These are phyloP conservation scores for Dimocarpus longan DNA, from an alignment of 345 rosid species.

Conservation along the genomic window DNA sequence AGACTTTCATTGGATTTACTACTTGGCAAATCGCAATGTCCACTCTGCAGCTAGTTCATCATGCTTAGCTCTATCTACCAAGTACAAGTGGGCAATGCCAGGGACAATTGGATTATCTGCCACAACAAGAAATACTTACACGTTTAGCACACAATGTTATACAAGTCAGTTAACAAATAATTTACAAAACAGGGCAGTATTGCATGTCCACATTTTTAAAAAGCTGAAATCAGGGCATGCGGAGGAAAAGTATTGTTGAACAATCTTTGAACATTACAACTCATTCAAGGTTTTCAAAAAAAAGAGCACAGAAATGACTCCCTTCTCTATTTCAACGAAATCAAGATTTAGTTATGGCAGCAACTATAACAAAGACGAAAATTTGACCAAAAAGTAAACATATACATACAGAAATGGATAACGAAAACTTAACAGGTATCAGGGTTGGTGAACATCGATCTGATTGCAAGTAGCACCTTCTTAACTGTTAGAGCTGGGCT, in stretches of 20 bases:
- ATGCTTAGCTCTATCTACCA: constrained; percentile 74
- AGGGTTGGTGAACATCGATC: constrained; percentile 77
- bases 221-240: no score
- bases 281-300: neutral
- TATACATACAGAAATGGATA: neutral
- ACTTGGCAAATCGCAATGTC: constrained; percentile 89
- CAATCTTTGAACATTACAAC: neutral
- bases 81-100: constrained; percentile 68
- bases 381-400: no score
- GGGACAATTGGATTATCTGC: constrained; percentile 71
- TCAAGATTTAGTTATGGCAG: neutral
- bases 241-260: no score
- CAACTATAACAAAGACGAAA: neutral
- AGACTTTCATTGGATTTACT: constrained; percentile 14
- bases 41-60: constrained; percentile 82
- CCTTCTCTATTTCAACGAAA: neutral
- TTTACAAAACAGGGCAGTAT: neutral
- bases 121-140: constrained; percentile 3
- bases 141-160: neutral
- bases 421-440: constrained; percentile 62
- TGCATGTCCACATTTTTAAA: neutral
- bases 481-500: constrained; percentile 92
- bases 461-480: constrained; percentile 72
- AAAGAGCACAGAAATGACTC: neutral
- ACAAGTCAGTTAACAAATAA: neutral